Evolutionary conservation across 805 yeast genomes (phyloP), one percentile per base, ranked within the genome.

Genomic region (Clavispora phyllophila): DNA sequence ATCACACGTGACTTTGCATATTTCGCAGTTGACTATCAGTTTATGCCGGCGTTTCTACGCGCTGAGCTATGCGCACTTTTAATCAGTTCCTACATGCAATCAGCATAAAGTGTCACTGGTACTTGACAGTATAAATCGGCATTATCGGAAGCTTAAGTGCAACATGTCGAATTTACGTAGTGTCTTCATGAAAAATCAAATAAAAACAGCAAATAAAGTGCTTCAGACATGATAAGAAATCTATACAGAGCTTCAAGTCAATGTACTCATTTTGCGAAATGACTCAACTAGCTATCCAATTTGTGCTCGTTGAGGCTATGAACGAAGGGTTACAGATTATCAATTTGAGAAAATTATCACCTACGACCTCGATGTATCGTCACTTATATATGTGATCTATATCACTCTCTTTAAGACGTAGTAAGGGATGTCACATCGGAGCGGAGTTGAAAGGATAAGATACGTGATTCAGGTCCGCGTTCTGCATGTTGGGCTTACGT

Each of bases 1-100:
- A 52, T 54, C 38, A 35, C 58, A 54, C 56, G 56, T 52, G 56
- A 50, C 47, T 28, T 39, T 20, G 37, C 33, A 29, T 9, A 29
- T 29, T 29, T 29, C 33, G 33, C 33, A 29, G 13, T 29, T 20
- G 13, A 27, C 17, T 4, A 27, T 27, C 31, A 13, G n/a, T 6
- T 27, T 6, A 15, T 10, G 20, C 9, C 14, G 33, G 9, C 17
- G 5, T 27, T 27, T 17, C 2, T n/a, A 14, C 6, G 14, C 17
- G n/a, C n/a, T n/a, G 6, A 25, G 13, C 4, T 25, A 27, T 27
- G 17, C n/a, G 17, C 17, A 27, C 8, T 27, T 17, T 27, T 27
- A 12, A 27, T 27, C 31, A 27, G 8, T n/a, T 27, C 9, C 15
- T 14, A 9, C 17, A 27, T n/a, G n/a, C 17, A 27, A n/a, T 9